Conservation (phyloP, 2,329 filamentous ascomycete genomes). For the Paradendryphiella salina region DNA sequence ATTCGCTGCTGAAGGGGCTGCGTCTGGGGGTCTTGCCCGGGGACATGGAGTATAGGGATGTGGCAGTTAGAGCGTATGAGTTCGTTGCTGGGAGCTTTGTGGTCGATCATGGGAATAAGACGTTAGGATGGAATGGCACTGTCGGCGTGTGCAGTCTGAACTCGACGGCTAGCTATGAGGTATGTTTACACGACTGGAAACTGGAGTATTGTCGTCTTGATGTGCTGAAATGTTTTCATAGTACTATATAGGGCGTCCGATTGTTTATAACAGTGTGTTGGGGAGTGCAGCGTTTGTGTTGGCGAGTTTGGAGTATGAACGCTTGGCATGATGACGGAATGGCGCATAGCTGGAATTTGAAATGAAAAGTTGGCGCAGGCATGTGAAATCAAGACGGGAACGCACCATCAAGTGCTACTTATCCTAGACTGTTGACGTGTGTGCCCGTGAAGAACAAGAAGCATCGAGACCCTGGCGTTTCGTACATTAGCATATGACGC, state of each 20-base stretch:
- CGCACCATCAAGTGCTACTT: no score
- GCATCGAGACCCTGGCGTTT: no score
- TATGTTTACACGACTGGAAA: conserved; percentile 10
- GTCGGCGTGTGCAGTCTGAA: conserved; percentile 34
- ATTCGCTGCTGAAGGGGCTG: conserved; percentile 55
- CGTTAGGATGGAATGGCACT: conserved; percentile 41
- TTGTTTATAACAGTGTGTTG: conserved; percentile 29
- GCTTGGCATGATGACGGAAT: not conserved
- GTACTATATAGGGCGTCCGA: conserved; percentile 52
- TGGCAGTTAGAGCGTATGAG: conserved; percentile 47
- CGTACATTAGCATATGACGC: not conserved
- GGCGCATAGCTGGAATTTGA: no score
- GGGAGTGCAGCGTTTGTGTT: conserved; percentile 31
- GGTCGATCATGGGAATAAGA: conserved; percentile 22
- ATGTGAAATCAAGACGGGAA: no score
- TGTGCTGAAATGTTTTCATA: not conserved
- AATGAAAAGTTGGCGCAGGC: no score
- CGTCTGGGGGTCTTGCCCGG: conserved; percentile 40
- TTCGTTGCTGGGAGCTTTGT: conserved; percentile 28
- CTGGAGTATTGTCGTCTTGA: not conserved
- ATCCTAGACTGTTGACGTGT: no score
- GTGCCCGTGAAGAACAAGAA: no score
- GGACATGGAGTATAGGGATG: conserved; percentile 4
- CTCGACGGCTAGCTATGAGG: conserved; percentile 29
- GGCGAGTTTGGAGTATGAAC: conserved; percentile 31